Base-by-base conservation (phyloP, 805 yeast species). In the Tetrapisispora fleetii region DNA sequence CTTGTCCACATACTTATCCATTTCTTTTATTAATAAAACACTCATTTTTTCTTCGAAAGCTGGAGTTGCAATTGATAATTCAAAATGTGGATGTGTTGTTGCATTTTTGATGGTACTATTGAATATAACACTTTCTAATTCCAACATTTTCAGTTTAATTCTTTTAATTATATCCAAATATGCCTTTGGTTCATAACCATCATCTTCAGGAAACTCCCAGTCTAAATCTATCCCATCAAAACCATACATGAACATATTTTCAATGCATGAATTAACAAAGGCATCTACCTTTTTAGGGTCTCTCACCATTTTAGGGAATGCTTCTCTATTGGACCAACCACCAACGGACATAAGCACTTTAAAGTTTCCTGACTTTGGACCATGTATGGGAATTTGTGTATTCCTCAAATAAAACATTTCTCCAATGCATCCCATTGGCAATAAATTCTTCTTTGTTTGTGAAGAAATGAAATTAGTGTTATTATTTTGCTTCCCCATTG, bases 141-240 rank as follows among this genome's bases (percentile, higher is more conserved):
- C 37, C 48, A 70, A 66, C 48, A 85, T 60, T 32, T 58, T 70
- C 1, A 16, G 40, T 39, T 79, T 70, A 24, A 80, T 54, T 16
- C 48, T 51, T 40, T 56, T 54, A 18, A 83, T 63, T 37, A 87
- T 52, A 4, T 60, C 57, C 1, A 75, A 68, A 52, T 79, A 73
- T 37, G 63, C 59, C 0, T 56, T 43, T 1, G 79, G 78, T 51
- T 85, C 81, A 2, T 45, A 27, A 0, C 61, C 58, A 3, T 60
- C 57, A 39, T 63, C 70, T 8, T 64, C 60, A 0, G 96, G 96
- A 58, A 81, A 91, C 65, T 91, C 99, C 96, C 96, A 91, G 67
- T 91, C 99, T 28, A 91, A 68, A 64, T 93, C 98, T 42, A 91
- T 69, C 0, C 99, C 98, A 63, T 93, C 97, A 58, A 93, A 81